Evolutionary conservation across 257 asterid genomes (phyloP), one percentile per base, ranked within the genome.

Genomic region (Jacaranda copaia): DNA sequence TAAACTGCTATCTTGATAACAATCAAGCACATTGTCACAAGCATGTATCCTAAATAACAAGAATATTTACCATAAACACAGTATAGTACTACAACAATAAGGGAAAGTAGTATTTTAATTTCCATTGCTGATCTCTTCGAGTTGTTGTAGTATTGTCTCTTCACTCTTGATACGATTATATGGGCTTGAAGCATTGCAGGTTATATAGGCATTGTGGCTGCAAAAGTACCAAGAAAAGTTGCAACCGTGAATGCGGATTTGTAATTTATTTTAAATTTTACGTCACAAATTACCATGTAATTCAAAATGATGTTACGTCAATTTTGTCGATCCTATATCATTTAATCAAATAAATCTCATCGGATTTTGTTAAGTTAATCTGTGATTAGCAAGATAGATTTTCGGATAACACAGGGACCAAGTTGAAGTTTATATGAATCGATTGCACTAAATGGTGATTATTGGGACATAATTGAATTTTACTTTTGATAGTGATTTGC

Each of bases 1-100:
- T 25, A 25, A 25, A 25, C 32, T 25, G 2, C 32, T 25, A 25
- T 25, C 32, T 25, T 25, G 2, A 25, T 25, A 25, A 2, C 32
- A 25, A 25, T 25, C 2, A 25, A 25, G 32, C 46, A 42, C 8
- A 42, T 4, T 42, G 5, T 48, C 1, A 48, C 32, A 55, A 55
- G 61, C 4, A 58, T 58, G 64, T 8, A 7, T 20, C 38, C 14
- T 42, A 13, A 36, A 55, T n/a, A 75, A 52, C 7, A 35, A 49
- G 51, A 60, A 32, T 7, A 43, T n/a, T 49, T 77, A 81, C 85
- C 73, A 14, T 42, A 68, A 56, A 74, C 13, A 56, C 10, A 53
- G 71, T 19, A 78, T 11, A 55, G 35, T 16, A 70, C 6, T 42
- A 71, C 80, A n/a, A 73, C 38, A 60, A 52, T 40, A 68, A 77